These are phyloP conservation scores for Trypanosoma melophagium DNA, from an alignment of 208 protist genomes.

Conservation along the genomic window DNA sequence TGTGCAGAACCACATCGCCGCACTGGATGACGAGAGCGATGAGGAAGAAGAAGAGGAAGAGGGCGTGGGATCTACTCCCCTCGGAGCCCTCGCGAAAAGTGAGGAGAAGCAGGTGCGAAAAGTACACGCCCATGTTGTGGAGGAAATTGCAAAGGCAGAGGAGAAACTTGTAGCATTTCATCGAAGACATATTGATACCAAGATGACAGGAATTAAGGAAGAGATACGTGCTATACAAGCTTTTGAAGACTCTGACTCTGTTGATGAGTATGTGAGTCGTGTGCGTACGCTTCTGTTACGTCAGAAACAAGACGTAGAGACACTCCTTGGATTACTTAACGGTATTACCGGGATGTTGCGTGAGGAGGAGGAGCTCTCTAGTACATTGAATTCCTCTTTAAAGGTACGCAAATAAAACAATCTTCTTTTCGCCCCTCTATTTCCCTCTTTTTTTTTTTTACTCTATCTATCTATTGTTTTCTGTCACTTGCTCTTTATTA, in stretches of 20 bases:
- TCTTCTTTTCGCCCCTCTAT: not conserved
- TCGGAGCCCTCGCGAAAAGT: constrained; percentile 36
- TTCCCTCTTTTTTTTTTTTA: not conserved
- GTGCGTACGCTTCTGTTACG: constrained; percentile 61
- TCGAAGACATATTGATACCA: constrained; percentile 91
- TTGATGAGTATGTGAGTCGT: constrained; percentile 89
- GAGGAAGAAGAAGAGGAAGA: constrained; percentile 64
- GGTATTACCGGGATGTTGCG: constrained; percentile 80
- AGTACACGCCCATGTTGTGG: constrained; percentile 90
- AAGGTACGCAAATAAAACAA: constrained; percentile 27
- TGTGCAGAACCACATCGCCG: constrained; percentile 82
- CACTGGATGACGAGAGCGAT: constrained; percentile 52
- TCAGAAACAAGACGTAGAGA: constrained; percentile 77
- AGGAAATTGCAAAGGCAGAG: constrained; percentile 92
- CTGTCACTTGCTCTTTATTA: too few relatives aligned
- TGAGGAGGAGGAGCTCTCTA: constrained; percentile 87
- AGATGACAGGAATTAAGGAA: constrained; percentile 93
- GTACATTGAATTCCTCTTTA: constrained; percentile 66
- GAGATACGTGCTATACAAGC: constrained; percentile 90
- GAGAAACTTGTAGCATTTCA: constrained; percentile 92
- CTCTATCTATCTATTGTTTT: not conserved
- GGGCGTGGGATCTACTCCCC: constrained; percentile 1
- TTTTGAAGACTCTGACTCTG: constrained; percentile 89
- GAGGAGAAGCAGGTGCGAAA: constrained; percentile 84
- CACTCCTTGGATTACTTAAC: constrained; percentile 72